Evolutionary conservation across 108 stramenopile genomes (phyloP), one percentile per base, ranked within the genome.

Genomic region (Pseudonitzschia multiseries): DNA sequence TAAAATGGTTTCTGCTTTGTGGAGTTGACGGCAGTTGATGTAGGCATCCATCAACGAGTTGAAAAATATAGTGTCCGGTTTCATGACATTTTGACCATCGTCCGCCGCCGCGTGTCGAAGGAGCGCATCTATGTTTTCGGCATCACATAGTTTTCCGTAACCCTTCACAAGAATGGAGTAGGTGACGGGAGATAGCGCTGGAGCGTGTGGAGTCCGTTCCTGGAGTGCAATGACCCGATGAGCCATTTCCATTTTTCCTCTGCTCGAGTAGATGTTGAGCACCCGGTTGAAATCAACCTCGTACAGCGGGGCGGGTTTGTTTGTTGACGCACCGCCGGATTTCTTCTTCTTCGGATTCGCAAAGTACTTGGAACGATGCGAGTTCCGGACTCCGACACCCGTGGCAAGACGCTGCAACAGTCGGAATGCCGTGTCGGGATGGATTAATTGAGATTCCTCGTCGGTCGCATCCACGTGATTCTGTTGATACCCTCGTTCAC

Each of bases 261-360:
- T 36, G 18, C 78, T 78, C 14, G 76, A 69, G 43, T 87, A 90
- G 15, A 87, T 79, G 68, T 91, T 87, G 13, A 93, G 78, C 0
- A 93, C 88, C 69, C 85, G 82, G 69, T 87, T 88, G 77, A 90
- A 90, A 73, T 93, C 92, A 28, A 83, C 75, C 73, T 93, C 92
- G 29, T 81, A 81, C 15, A 93, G 70, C 20, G 28, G 42, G 48
- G 13, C 60, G 57, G 17, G 43, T 26, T 24, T n/a, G n/a, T n/a
- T 61, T 29, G 31, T 70, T 48, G 40, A 33, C 5, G 33, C 33
- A 24, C 20, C 40, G 12, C 61, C 32, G n/a, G 2, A 8, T 14
- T 31, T 27, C 20, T 62, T 33, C 33, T 40, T 62, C 40, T 33
- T 21, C 44, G 13, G 2, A 21, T 41, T 54, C 63, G 22, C 15